Percentiles rank a stretch among this genome's conserved stretches.
Evolutionary conservation across 805 yeast genomes (phyloP).

Genomic region (Kodamaea jinghongensis): DNA sequence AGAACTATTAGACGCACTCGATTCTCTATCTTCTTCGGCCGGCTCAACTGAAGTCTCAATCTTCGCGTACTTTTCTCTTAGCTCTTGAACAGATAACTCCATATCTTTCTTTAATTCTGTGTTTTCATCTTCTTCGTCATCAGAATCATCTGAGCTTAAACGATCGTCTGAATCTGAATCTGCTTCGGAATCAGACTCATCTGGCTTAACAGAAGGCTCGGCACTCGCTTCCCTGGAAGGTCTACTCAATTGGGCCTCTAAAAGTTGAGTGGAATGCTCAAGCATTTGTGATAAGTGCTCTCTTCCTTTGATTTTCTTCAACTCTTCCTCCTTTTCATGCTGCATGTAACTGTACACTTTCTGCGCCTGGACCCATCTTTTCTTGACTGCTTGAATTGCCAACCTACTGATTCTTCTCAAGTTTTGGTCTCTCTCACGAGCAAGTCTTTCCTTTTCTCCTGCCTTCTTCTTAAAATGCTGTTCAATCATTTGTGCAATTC

Average conservation of each 20-base stretch:
- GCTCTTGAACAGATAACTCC: constrained; percentile 52
- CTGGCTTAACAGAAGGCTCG: constrained; percentile 17
- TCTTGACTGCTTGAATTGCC: constrained; percentile 80
- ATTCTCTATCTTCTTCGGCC: too few species aligned
- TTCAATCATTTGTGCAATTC: constrained; percentile 79
- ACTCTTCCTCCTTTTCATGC: constrained; percentile 73
- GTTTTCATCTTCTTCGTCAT: constrained; percentile 16
- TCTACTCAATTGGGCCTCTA: constrained; percentile 73
- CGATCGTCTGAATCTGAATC: constrained; percentile 19
- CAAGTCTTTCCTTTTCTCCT: constrained; percentile 83
- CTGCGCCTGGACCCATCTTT: constrained; percentile 87
- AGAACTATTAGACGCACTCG: too few species aligned
- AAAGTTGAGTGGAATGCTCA: constrained; percentile 84
- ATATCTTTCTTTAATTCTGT: constrained; percentile 35
- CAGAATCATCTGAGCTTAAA: constrained; percentile 19
- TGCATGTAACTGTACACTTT: constrained; percentile 74
- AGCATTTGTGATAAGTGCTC: constrained; percentile 84
- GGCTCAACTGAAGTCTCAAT: constrained; percentile 28
- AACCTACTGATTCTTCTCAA: constrained; percentile 70
- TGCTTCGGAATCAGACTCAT: constrained; percentile 17
- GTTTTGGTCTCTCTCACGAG: constrained; percentile 71
- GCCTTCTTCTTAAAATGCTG: constrained; percentile 79
- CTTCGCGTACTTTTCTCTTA: constrained; percentile 52
- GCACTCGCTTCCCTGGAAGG: background rate
- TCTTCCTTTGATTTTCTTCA: constrained; percentile 77